Base-by-base conservation (phyloP, 192 early-diverging fungal species). In the Linnemannia hyalina region DNA sequence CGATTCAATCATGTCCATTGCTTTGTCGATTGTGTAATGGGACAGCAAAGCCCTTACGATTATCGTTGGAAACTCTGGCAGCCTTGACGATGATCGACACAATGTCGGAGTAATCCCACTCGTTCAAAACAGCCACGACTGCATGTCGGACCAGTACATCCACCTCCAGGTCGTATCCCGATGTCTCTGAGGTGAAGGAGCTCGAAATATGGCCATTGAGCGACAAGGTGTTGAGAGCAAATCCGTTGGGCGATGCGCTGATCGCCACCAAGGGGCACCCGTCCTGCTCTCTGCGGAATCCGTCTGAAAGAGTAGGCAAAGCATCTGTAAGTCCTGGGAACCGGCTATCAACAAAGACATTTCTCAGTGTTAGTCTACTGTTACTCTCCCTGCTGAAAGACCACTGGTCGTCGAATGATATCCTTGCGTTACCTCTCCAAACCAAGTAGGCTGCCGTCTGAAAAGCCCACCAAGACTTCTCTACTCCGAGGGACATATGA, bases 101-200 rank as follows among this genome's bases (percentile, higher is more conserved):
- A 40, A 86, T 80, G 54, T 86, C 84, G 1, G 84, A 86, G n/a
- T 86, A 86, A 65, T 86, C 84, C 70, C 73, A 69, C n/a, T 86
- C 84, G 41, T 86, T 86, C 46, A 86, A 60, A 38, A 86, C 6
- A 18, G 84, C 84, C 29, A 78, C 8, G 1, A 86, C 68, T 15
- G 84, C 68, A 29, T 74, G 47, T 26, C 81, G 79, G 55, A 80
- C 76, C 29, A 75, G 35, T 26, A 65, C 36, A 15, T 86, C 84
- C 29, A 86, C 20, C 40, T 86, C 84, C 29, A 81, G 38, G 8
- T 81, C 84, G 40, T 57, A 81, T n/a, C 63, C 38, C 18, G 44
- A 70, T 54, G 47, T 15, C 13, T 65, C 40, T 26, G 68, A 38
- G 41, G 29, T 47, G 23, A 76, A 42, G 10, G 29, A 11, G 2